phyloP scores from a whole-genome alignment of 768 basidiomycete genomes.

The Boletus rufocinnamomeus region DNA sequence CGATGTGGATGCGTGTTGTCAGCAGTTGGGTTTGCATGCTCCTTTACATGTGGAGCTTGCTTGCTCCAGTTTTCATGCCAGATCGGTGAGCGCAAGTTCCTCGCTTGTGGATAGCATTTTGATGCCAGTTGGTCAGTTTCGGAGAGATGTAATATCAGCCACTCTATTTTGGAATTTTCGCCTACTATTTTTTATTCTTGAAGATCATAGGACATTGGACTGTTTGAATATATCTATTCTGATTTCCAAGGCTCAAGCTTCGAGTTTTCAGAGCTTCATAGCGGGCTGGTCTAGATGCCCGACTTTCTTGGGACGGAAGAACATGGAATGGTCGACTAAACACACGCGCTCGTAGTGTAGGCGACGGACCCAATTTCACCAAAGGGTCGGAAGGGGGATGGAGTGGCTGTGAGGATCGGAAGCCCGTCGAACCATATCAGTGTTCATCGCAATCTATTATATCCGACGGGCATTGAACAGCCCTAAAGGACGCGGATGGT shows the following conservation, averaged over 20 bases:
- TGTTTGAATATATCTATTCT: neutral
- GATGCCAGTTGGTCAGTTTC: slow-evolving; percentile 22
- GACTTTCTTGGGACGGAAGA: no score
- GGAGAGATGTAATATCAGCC: slow-evolving; percentile 23
- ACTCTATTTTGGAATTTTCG: neutral
- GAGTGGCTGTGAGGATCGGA: no score
- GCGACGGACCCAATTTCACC: no score
- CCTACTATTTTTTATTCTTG: slow-evolving; percentile 6
- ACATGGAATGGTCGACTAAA: no score
- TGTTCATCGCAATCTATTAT: no score
- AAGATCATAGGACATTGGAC: neutral
- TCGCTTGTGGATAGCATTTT: neutral
- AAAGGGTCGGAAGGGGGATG: no score
- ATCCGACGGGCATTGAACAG: no score
- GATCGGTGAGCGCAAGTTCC: slow-evolving; percentile 61
- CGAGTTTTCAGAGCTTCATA: no score
- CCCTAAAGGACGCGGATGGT: no score
- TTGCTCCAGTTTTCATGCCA: slow-evolving; percentile 89
- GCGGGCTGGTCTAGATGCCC: no score
- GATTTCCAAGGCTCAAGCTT: neutral
- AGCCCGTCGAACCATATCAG: no score
- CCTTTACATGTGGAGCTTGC: slow-evolving; percentile 82
- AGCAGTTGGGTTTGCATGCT: slow-evolving; percentile 93
- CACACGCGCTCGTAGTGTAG: no score
- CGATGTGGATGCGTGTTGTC: slow-evolving; percentile 99